phyloP scores from a whole-genome alignment of 2,329 filamentous ascomycete genomes.

The Xylariaceae sp. region DNA sequence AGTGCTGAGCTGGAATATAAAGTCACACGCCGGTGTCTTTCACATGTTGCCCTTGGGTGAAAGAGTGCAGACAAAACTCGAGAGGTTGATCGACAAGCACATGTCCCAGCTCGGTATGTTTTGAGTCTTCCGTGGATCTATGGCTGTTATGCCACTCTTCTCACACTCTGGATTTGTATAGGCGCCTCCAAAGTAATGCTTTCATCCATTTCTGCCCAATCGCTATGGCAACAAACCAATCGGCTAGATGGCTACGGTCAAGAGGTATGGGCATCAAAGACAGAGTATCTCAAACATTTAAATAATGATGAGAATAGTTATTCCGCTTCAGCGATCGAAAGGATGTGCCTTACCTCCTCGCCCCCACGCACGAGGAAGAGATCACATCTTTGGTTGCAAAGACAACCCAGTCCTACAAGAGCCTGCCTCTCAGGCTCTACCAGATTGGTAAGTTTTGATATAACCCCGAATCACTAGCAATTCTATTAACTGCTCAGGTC shows the following conservation, averaged over 20 bases:
- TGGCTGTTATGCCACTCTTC: slow-evolving; percentile 3
- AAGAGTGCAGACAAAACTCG: slow-evolving; percentile 83
- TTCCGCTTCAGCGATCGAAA: slow-evolving; percentile 79
- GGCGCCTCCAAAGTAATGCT: slow-evolving; percentile 54
- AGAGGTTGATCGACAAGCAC: slow-evolving; percentile 78
- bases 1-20: slow-evolving; percentile 10
- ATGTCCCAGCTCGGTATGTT: slow-evolving; percentile 67
- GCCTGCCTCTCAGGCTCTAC: slow-evolving; percentile 80
- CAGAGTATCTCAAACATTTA: background rate
- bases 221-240: slow-evolving; percentile 78
- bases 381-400: slow-evolving; percentile 76
- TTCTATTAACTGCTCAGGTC: slow-evolving; percentile 44
- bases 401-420: slow-evolving; percentile 74
- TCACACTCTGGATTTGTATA: slow-evolving; percentile 17
- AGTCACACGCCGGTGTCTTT: slow-evolving; percentile 82
- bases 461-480: background rate
- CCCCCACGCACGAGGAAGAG: slow-evolving; percentile 95
- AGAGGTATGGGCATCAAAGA: slow-evolving; percentile 50
- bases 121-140: background rate
- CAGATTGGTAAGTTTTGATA: slow-evolving; percentile 64
- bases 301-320: slow-evolving; percentile 49
- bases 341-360: slow-evolving; percentile 66
- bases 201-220: slow-evolving; percentile 79
- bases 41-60: slow-evolving; percentile 84
- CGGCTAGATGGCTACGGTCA: slow-evolving; percentile 65